These are phyloP conservation scores for Pichia sp. DNA, from an alignment of 1,139 yeast genomes.

Conservation along the genomic window DNA sequence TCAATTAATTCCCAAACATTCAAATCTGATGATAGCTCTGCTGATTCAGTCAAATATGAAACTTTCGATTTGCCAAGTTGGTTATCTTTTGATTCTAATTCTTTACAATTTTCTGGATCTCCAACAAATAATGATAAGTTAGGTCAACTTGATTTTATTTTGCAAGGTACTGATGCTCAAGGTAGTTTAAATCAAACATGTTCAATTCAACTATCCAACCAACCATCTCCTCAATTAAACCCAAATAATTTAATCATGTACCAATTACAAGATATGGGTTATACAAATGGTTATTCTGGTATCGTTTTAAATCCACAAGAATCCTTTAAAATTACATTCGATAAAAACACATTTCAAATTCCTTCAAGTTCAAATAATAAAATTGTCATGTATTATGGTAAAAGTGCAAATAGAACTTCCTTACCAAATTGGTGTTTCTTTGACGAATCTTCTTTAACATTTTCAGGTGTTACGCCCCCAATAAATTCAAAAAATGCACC, in stretches of 20 bases:
- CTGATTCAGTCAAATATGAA: constrained; percentile 46
- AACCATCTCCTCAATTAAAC: constrained; percentile 43
- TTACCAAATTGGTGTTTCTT: constrained; percentile 86
- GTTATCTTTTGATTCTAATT: constrained; percentile 61
- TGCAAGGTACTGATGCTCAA: constrained; percentile 60
- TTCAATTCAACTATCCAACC: constrained; percentile 46
- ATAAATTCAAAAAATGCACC: constrained; percentile 86
- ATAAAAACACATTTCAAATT: constrained; percentile 47
- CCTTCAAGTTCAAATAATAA: constrained; percentile 39
- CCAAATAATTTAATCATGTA: constrained; percentile 38
- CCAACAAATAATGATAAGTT: constrained; percentile 42
- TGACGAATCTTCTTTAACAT: constrained; percentile 53
- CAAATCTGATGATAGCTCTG: constrained; percentile 38
- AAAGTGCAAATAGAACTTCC: constrained; percentile 74
- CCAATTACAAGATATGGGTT: constrained; percentile 52
- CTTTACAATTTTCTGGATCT: constrained; percentile 64
- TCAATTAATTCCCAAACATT: constrained; percentile 69
- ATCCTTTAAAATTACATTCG: constrained; percentile 57
- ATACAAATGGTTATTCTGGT: constrained; percentile 68
- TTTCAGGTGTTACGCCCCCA: constrained; percentile 83
- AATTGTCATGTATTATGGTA: constrained; percentile 74
- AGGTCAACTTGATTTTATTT: constrained; percentile 40
- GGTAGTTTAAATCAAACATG: constrained; percentile 41
- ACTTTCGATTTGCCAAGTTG: constrained; percentile 64
- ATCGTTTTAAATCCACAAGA: constrained; percentile 69